phyloP scores from a whole-genome alignment of 331 rosid species.

The Quercus phellos region DNA sequence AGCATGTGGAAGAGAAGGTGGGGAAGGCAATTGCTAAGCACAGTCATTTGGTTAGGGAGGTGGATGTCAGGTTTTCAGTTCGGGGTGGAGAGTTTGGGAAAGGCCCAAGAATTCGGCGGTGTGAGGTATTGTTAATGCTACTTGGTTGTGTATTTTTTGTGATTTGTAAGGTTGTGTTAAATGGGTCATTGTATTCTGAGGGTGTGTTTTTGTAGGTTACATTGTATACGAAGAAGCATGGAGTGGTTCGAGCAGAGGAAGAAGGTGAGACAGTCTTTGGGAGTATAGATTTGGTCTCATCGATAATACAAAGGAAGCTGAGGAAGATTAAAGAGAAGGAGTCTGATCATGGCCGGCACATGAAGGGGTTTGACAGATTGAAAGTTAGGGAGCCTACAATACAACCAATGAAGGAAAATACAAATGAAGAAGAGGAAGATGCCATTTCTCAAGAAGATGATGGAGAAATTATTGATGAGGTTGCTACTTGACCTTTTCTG shows the following conservation, averaged over 20 bases:
- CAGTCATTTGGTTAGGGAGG: constrained; percentile 82
- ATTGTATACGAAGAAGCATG: constrained; percentile 76
- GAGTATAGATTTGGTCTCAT: constrained; percentile 84
- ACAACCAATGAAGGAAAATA: constrained; percentile 7
- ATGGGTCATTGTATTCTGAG: background rate
- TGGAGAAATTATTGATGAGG: constrained; percentile 55
- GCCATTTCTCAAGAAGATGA: constrained; percentile 36
- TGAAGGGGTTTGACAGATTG: constrained; percentile 77
- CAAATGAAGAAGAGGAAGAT: constrained; percentile 35
- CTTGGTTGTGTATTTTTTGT: constrained; percentile 2
- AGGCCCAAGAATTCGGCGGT: constrained; percentile 70
- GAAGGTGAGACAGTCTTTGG: constrained; percentile 69
- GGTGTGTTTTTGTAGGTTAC: constrained; percentile 52
- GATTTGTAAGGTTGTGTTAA: background rate
- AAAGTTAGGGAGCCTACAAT: constrained; percentile 53
- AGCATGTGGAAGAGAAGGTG: constrained; percentile 83
- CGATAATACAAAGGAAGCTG: constrained; percentile 88
- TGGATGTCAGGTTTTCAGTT: constrained; percentile 79
- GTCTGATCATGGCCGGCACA: constrained; percentile 86
- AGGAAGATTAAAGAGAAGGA: constrained; percentile 93
- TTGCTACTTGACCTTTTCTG: constrained; percentile 17
- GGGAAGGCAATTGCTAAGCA: constrained; percentile 87
- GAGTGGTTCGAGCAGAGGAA: constrained; percentile 94
- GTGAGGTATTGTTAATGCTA: constrained; percentile 51
- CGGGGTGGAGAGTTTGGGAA: constrained; percentile 93